Base-by-base conservation (phyloP, 2,329 filamentous ascomycete species). In the Phialophora verrucosa region DNA sequence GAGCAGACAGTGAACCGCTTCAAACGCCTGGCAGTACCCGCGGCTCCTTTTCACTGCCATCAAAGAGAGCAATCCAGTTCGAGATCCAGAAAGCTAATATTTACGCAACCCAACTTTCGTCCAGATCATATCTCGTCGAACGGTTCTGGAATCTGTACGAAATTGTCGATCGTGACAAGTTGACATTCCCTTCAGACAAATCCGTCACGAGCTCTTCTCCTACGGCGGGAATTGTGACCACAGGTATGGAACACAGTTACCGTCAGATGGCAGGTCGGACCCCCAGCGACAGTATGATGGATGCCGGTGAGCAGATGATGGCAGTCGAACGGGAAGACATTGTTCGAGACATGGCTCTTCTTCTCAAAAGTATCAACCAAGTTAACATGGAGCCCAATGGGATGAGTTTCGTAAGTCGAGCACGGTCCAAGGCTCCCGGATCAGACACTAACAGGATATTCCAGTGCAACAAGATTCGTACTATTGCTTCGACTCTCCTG, bases 61-160 rank as follows among this genome's bases (percentile, higher is more conserved):
- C 71, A 4, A 72, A 67, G 38, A 29, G 67, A 63, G 35, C 66
- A 23, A 80, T 93, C 4, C 91, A 95, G 75, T 92, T 89, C 71
- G 93, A 96, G 78, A 95, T 97, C 32, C 92, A 96, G 76, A 96
- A 96, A 76, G 91, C 92, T 6, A 96, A 96, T 76, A 91, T 97
- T 47, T 92, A 94, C 74, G 88, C 89, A 1, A 94, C 90, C 5
- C 90, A 93, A 73, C 82, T 97, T 10, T 88, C 89, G 2, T 96
- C 92, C 0, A 85, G 93, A 27, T 94, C 91, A 0, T 93, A 92
- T 75, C 88, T 94, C 64, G 91, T 96, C 0, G 92, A 96, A 76
- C 90, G 93, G 70, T 96, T 94, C 78, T 92, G 92, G 77, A 88
- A 88, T 72, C 83, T 95, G 1, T 87, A 88, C 44, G 90, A 93